These are phyloP conservation scores for Tetracladium setigerum DNA, from an alignment of 495 filamentous ascomycete species.

Conservation along the genomic window DNA sequence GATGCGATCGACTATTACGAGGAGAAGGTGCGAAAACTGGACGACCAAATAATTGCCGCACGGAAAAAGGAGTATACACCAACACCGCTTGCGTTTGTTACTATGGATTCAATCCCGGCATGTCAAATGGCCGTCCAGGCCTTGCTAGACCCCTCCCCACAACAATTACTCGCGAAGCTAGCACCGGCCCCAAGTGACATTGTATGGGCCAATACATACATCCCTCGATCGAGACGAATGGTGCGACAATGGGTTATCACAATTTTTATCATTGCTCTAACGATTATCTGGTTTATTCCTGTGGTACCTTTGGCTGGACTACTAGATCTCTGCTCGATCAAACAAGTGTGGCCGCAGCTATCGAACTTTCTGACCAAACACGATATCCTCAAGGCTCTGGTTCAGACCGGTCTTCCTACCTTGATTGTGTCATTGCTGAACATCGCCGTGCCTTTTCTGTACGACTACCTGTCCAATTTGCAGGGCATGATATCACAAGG, in stretches of 20 bases:
- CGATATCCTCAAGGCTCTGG: slow-evolving; percentile 60
- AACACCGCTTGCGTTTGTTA: slow-evolving; percentile 85
- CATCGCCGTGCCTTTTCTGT: slow-evolving; percentile 84
- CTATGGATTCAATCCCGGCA: slow-evolving; percentile 91
- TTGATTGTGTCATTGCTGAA: slow-evolving; percentile 77
- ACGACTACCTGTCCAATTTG: slow-evolving; percentile 81
- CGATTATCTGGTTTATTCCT: slow-evolving; percentile 82
- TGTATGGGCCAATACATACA: slow-evolving; percentile 88
- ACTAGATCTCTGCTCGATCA: slow-evolving; percentile 70
- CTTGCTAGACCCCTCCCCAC: slow-evolving; percentile 79
- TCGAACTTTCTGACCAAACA: slow-evolving; percentile 58
- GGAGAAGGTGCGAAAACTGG: slow-evolving; percentile 71
- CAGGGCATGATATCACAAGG: slow-evolving; percentile 94
- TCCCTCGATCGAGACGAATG: slow-evolving; percentile 67
- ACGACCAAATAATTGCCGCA: slow-evolving; percentile 64
- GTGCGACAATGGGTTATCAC: slow-evolving; percentile 76
- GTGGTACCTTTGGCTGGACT: slow-evolving; percentile 73
- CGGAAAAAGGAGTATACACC: slow-evolving; percentile 72
- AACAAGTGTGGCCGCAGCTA: slow-evolving; percentile 62
- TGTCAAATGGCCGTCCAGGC: slow-evolving; percentile 93
- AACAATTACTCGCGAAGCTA: slow-evolving; percentile 73
- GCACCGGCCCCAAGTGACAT: slow-evolving; percentile 85
- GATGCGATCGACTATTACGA: slow-evolving; percentile 94
- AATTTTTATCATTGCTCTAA: slow-evolving; percentile 68
- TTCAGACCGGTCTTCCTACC: slow-evolving; percentile 84